Percentiles rank a stretch among this genome's conserved stretches.
Conservation (phyloP, 768 basidiomycete genomes). For the Pulveroboletus sp. region DNA sequence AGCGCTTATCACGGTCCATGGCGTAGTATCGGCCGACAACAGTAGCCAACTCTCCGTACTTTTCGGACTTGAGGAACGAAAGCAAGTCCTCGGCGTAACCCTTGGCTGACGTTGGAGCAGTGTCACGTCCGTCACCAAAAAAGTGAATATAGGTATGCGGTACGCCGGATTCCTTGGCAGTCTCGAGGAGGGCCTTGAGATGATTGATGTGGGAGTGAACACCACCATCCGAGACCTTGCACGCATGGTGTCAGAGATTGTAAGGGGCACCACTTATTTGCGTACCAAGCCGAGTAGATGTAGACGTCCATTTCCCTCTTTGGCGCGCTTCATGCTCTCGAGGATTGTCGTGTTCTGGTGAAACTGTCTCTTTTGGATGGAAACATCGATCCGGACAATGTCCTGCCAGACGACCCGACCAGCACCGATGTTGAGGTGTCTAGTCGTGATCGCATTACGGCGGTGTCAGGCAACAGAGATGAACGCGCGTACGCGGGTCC, state of each 20-base stretch:
- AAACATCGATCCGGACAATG: constrained; percentile 90
- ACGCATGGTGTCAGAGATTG: constrained; percentile 1
- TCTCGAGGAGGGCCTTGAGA: constrained; percentile 84
- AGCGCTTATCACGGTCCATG: too few relatives aligned
- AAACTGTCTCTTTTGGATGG: constrained; percentile 85
- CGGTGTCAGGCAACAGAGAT: constrained; percentile 1
- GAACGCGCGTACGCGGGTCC: neutral
- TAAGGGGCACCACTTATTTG: constrained; percentile 1
- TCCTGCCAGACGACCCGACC: constrained; percentile 97
- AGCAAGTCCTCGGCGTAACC: too few relatives aligned
- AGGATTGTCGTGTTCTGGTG: constrained; percentile 74
- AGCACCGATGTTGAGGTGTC: constrained; percentile 92
- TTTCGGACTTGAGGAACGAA: too few relatives aligned
- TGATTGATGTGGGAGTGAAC: constrained; percentile 96
- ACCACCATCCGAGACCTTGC: constrained; percentile 86
- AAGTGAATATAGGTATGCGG: too few relatives aligned
- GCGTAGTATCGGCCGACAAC: too few relatives aligned
- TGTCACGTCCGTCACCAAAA: too few relatives aligned
- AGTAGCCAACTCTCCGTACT: too few relatives aligned
- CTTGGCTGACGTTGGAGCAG: too few relatives aligned
- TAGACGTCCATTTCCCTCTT: constrained; percentile 75
- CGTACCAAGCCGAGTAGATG: constrained; percentile 85
- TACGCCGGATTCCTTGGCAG: constrained; percentile 80
- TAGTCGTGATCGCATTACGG: constrained; percentile 26
- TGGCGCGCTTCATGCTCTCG: constrained; percentile 69